Evolutionary conservation across 768 basidiomycete genomes (phyloP).

Genomic region (Pisolithus albus): DNA sequence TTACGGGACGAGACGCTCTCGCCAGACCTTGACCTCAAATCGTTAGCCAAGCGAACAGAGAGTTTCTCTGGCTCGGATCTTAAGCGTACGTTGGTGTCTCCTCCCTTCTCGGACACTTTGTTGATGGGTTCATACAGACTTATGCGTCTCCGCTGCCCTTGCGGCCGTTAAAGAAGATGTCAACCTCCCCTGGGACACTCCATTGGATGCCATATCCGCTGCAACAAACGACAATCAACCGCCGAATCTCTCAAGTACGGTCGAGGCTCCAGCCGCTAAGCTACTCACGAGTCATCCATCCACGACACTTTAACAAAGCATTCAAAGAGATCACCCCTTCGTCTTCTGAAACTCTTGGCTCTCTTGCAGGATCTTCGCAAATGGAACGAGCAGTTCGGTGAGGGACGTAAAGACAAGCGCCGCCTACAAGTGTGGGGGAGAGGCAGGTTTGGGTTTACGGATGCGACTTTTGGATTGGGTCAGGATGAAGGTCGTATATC

Average conservation of each 20-base stretch:
- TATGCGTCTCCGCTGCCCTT: conserved; percentile 88
- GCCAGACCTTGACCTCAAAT: conserved; percentile 52
- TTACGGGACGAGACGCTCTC: conserved; percentile 73
- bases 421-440: conserved; percentile 79
- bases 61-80: conserved; percentile 92
- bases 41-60: conserved; percentile 66
- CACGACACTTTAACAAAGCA: conserved; percentile 74
- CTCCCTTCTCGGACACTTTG: background rate
- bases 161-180: conserved; percentile 86
- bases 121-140: conserved; percentile 43
- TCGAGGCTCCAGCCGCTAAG: conserved; percentile 4
- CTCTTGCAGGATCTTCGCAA: conserved; percentile 69
- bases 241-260: conserved; percentile 1
- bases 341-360: conserved; percentile 74
- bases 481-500: conserved; percentile 38
- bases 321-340: conserved; percentile 88
- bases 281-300: conserved; percentile 37
- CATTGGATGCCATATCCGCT: conserved; percentile 2
- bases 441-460: conserved; percentile 78
- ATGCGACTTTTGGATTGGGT: conserved; percentile 25
- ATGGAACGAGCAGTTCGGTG: conserved; percentile 95
- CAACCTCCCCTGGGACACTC: conserved; percentile 64
- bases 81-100: conserved; percentile 58
- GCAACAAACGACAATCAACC: background rate
- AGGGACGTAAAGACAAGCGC: conserved; percentile 63